Conservation (phyloP, 2,329 filamentous ascomycete species). For the Blumeria graminis region DNA sequence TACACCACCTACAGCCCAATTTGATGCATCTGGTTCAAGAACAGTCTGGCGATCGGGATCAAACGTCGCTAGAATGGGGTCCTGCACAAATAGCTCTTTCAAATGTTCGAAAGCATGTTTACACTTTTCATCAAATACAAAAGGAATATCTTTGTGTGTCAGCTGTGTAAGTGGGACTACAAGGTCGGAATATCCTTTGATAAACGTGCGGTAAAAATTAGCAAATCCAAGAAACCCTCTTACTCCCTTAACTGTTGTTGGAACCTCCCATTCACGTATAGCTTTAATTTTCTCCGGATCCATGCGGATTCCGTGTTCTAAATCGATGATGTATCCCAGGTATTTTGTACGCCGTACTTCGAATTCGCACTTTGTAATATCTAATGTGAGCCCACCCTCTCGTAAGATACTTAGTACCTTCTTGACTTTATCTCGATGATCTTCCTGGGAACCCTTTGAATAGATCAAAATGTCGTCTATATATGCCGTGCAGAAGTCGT, state of each 20-base stretch:
- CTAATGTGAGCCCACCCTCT: not conserved
- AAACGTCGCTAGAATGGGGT: not conserved
- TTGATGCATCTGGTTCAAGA: not conserved
- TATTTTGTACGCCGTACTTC: constrained; percentile 1
- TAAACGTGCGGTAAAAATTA: constrained; percentile 5
- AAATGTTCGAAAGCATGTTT: not conserved
- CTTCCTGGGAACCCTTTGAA: not conserved
- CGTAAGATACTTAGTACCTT: constrained; percentile 1
- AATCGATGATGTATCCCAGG: constrained; percentile 1
- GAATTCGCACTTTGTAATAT: constrained; percentile 3
- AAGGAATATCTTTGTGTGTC: too few relatives aligned
- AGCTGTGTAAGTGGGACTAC: too few relatives aligned
- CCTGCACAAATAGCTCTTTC: not conserved
- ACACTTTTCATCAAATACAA: not conserved
- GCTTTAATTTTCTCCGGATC: constrained; percentile 2
- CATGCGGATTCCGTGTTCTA: constrained; percentile 1
- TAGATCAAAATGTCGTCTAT: constrained; percentile 4
- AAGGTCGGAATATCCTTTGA: not conserved
- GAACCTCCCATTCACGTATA: constrained; percentile 1
- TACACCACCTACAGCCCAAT: not conserved
- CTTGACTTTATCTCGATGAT: constrained; percentile 2
- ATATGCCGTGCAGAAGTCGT: constrained; percentile 2
- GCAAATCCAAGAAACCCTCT: constrained; percentile 3
- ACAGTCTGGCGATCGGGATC: not conserved
- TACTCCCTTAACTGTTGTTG: not conserved